Base-by-base conservation (phyloP, 2,329 filamentous ascomycete species). In the Cytospora chrysosperma region DNA sequence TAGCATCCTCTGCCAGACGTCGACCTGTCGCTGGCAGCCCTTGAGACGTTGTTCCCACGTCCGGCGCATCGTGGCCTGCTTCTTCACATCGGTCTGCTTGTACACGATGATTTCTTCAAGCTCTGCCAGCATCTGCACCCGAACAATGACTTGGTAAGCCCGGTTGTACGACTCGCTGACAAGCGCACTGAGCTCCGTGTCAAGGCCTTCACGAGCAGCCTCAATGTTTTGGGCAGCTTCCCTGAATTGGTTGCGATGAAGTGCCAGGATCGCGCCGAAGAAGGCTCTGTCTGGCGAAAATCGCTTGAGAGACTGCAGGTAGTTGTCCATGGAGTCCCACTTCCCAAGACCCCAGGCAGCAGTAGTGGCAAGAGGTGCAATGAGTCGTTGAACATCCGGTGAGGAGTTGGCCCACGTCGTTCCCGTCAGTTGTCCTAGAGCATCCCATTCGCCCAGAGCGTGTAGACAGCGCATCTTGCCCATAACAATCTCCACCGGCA, bases 381-480 rank as follows among this genome's bases (percentile, higher is more conserved):
- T 97, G 64, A 90, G 87, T 69, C 93, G 89, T 71, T 95, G 91
- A 64, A 97, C 89, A 67, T 98, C 95, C 6, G 90, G 85, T 5
- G 88, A 88, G 9, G 94, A 95, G 73, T 93, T 93, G 69, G 91
- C 87, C 95, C 95, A 99, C 58, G 94, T 96, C 73, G 93, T 93
- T 72, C 96, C 90, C 0, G 93, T 94, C 61, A 99, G 82, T 56
- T 87, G 88, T 0, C 94, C 96, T 19, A 99, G 82, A 4, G 92
- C 88, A 69, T 98, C 96, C 95, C 95, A 99, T 75, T 99, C 95
- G 66, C 95, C 95, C 40, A 99, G 83, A 10, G 95, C 96, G 74
- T 99, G 95, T 67, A 98, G 79, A 82, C 95, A 99, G 55, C 95
- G 88, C 95, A 99, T 99, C 78, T 99, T 99, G 69, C 95, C 95